phyloP scores from a whole-genome alignment of 108 stramenopile genomes.

The Nannochloropsis oceanica region DNA sequence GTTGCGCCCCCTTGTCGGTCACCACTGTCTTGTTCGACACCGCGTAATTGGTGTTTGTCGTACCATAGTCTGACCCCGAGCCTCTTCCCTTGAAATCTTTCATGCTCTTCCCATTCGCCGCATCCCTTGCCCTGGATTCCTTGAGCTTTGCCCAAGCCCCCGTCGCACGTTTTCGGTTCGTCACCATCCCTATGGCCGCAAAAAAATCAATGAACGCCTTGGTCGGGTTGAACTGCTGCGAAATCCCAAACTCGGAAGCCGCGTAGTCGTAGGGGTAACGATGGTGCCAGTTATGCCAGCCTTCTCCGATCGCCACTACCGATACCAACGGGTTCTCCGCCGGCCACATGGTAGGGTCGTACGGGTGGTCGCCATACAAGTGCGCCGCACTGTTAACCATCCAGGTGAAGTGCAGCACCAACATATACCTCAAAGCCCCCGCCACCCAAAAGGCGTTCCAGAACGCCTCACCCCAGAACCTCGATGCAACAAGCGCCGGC shows the following conservation, averaged over 20 bases:
- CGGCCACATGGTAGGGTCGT: conserved; percentile 80
- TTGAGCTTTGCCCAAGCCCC: conserved; percentile 38
- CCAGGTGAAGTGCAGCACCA: conserved; percentile 96
- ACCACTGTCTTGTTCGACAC: background rate
- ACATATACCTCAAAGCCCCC: conserved; percentile 72
- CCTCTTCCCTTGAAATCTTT: background rate
- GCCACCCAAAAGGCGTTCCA: conserved; percentile 94
- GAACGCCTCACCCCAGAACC: conserved; percentile 86
- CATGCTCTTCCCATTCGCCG: background rate
- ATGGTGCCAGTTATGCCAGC: conserved; percentile 99
- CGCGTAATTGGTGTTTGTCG: no score
- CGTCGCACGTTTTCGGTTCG: conserved; percentile 54
- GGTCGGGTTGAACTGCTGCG: conserved; percentile 89
- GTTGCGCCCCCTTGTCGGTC: background rate
- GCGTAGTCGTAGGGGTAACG: conserved; percentile 98
- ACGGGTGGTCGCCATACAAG: conserved; percentile 94
- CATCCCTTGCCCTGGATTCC: conserved; percentile 24
- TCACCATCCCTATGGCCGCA: conserved; percentile 67
- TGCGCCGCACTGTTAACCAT: conserved; percentile 96
- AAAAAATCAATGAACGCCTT: conserved; percentile 79
- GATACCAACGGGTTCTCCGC: conserved; percentile 91
- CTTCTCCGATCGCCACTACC: conserved; percentile 86
- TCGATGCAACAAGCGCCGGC: conserved; percentile 71
- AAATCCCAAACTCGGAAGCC: conserved; percentile 84
- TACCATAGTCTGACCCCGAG: no score